Conservation (phyloP, 345 rosid species). For the Brassica nigra region DNA sequence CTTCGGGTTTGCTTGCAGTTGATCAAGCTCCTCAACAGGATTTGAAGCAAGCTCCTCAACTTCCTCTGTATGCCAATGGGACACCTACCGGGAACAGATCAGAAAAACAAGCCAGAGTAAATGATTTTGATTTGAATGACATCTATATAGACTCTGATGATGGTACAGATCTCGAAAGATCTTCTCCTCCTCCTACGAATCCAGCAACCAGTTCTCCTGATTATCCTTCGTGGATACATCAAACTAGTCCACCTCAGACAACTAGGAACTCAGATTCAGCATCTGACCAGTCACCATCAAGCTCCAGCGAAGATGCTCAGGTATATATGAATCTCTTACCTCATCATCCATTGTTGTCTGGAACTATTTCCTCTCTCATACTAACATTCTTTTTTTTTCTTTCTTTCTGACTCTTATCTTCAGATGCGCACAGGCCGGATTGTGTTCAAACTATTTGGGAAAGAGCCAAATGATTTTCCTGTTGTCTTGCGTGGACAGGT, state of each 20-base stretch:
- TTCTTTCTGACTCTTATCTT: not conserved
- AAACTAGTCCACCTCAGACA: constrained; percentile 95
- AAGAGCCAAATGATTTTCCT: constrained; percentile 94
- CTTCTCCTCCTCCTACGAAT: constrained; percentile 61
- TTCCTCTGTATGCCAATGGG: constrained; percentile 39
- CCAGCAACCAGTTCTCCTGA: constrained; percentile 66
- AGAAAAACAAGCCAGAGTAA: constrained; percentile 58
- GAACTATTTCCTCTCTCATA: constrained; percentile 19
- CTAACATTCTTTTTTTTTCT: not conserved
- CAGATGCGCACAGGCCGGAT: constrained; percentile 97
- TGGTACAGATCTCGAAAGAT: constrained; percentile 72
- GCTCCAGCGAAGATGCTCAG: constrained; percentile 91
- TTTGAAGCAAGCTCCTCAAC: constrained; percentile 48
- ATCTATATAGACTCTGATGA: constrained; percentile 79
- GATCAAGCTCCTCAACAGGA: constrained; percentile 46
- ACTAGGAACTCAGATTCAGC: constrained; percentile 97
- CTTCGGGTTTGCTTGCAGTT: constrained; percentile 53
- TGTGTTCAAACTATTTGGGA: constrained; percentile 91
- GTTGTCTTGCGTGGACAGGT: constrained; percentile 84
- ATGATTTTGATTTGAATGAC: constrained; percentile 93
- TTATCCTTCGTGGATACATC: constrained; percentile 87
- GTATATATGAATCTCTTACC: constrained; percentile 49
- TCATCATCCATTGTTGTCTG: not conserved
- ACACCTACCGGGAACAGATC: constrained; percentile 50
- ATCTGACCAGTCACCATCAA: constrained; percentile 95